Evolutionary conservation across 225 moss, liverwort and hornwort genomes (phyloP).

Genomic region (Marchantia paleacea): DNA sequence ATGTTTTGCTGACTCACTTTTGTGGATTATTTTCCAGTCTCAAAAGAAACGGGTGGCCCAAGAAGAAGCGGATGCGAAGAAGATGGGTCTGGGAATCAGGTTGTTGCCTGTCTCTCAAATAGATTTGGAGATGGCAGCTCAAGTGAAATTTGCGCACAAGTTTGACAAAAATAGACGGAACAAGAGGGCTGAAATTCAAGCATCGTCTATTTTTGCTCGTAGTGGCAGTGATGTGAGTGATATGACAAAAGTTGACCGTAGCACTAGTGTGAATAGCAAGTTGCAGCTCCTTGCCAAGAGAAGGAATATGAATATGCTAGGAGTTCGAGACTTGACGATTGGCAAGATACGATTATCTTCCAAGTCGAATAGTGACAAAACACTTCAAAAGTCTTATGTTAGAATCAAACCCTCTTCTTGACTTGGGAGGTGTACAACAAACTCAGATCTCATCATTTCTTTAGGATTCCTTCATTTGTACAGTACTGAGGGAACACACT

Average conservation of each 20-base stretch:
- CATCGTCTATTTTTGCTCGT: slow-evolving; percentile 80
- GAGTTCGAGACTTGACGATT: slow-evolving; percentile 59
- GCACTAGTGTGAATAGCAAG: slow-evolving; percentile 38
- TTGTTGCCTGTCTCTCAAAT: slow-evolving; percentile 64
- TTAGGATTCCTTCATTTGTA: not conserved
- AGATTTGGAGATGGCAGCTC: slow-evolving; percentile 66
- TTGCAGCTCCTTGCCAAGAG: slow-evolving; percentile 79
- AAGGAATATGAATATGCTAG: slow-evolving; percentile 67
- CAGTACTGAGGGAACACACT: not conserved
- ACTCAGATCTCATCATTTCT: not conserved
- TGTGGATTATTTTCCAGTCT: slow-evolving; percentile 34
- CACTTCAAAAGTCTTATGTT: slow-evolving; percentile 25
- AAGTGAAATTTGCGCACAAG: slow-evolving; percentile 63
- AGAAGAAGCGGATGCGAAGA: slow-evolving; percentile 77
- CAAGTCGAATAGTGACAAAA: slow-evolving; percentile 17
- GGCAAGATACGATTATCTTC: slow-evolving; percentile 71
- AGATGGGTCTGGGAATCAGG: slow-evolving; percentile 72
- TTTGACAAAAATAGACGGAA: slow-evolving; percentile 67
- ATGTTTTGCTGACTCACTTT: slow-evolving; percentile 9
- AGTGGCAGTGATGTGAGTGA: not conserved
- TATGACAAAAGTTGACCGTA: slow-evolving; percentile 22
- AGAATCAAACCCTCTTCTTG: slow-evolving; percentile 28
- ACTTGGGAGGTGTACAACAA: not conserved
- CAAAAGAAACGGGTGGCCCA: slow-evolving; percentile 87
- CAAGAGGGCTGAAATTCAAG: slow-evolving; percentile 83